phyloP scores from a whole-genome alignment of 1,284 basidiomycete species.

The Sanghuangporus weigelae region DNA sequence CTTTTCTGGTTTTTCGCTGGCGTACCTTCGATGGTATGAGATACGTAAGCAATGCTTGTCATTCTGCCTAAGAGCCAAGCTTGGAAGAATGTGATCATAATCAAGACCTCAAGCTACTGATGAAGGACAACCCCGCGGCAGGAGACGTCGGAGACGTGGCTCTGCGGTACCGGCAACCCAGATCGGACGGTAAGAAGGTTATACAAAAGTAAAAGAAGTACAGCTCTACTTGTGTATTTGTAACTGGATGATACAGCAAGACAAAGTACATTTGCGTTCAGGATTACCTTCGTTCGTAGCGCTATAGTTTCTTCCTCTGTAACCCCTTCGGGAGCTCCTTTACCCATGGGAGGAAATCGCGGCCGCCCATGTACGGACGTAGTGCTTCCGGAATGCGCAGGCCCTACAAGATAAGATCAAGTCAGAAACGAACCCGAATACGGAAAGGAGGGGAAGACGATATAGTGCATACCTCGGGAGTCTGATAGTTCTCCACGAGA shows the following conservation, averaged over 20 bases:
- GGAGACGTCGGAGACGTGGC: too few relatives aligned
- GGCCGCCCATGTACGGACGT: constrained; percentile 93
- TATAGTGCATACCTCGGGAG: constrained; percentile 64
- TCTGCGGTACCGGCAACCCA: too few relatives aligned
- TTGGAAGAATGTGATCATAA: too few relatives aligned
- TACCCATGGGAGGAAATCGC: constrained; percentile 87
- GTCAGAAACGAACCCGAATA: neutral
- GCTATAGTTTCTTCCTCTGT: constrained; percentile 57
- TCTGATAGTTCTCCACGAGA: constrained; percentile 98
- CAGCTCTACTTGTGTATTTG: neutral
- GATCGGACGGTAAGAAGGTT: neutral
- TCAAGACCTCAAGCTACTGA: too few relatives aligned
- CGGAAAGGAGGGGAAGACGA: neutral
- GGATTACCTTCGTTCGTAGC: neutral
- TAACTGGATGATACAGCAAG: neutral
- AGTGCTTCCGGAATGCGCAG: constrained; percentile 85
- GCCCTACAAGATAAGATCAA: constrained; percentile 46
- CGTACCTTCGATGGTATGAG: too few relatives aligned
- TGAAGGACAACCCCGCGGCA: too few relatives aligned
- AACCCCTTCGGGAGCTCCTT: constrained; percentile 78
- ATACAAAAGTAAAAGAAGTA: neutral
- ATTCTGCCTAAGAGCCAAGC: too few relatives aligned
- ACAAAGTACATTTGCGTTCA: neutral
- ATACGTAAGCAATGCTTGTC: too few relatives aligned
- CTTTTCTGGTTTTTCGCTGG: neutral